Percentiles rank a stretch among this genome's conserved stretches.
Evolutionary conservation across 768 basidiomycete species (phyloP).

Genomic region (Mycena pura): DNA sequence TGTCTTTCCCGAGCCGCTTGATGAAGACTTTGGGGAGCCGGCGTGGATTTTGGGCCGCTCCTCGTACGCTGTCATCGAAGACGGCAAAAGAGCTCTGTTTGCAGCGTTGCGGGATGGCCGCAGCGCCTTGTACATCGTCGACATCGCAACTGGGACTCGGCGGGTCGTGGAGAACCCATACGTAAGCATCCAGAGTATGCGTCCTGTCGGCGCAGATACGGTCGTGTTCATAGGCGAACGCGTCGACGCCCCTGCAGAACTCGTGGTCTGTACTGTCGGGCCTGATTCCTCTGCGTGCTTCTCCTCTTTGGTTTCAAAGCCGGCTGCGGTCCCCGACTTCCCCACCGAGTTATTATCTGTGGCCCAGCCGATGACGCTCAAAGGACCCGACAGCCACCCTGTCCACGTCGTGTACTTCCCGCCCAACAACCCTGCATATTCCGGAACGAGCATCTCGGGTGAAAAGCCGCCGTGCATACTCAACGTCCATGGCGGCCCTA

Average conservation of each 20-base stretch:
- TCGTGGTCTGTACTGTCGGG: conserved; percentile 45
- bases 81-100: conserved; percentile 43
- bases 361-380: conserved; percentile 55
- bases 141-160: conserved; percentile 38
- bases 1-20: conserved; percentile 50
- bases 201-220: conserved; percentile 35
- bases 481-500: conserved; percentile 78
- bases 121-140: conserved; percentile 45
- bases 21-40: conserved; percentile 65
- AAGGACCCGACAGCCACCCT: conserved; percentile 39
- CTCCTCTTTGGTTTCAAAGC: conserved; percentile 28
- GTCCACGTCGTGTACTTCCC: conserved; percentile 72
- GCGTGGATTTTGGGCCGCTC: conserved; percentile 61
- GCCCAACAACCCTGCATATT: conserved; percentile 69
- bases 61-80: conserved; percentile 55
- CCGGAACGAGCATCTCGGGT: conserved; percentile 49
- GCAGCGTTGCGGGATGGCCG: conserved; percentile 49
- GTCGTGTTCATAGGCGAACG: conserved; percentile 54
- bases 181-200: conserved; percentile 47
- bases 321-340: conserved; percentile 29
- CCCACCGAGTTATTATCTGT: conserved; percentile 49
- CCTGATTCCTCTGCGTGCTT: conserved; percentile 25
- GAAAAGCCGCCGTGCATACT: conserved; percentile 76
- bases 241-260: conserved; percentile 42
- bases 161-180: conserved; percentile 49